Base-by-base conservation (phyloP, 1,284 basidiomycete species). In the Irpex sp. region DNA sequence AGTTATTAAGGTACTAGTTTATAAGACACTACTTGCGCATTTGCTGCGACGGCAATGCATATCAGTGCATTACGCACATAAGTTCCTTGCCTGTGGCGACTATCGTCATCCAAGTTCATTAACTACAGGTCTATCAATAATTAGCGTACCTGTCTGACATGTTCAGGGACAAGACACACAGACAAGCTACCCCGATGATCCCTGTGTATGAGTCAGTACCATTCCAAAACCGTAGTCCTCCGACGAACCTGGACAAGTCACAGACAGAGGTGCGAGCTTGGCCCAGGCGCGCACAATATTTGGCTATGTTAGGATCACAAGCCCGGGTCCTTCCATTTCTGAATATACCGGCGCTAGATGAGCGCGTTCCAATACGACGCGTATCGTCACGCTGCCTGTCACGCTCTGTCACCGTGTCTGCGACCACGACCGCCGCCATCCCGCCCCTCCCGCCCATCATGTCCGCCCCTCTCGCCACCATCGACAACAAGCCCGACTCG, bases 21-120 rank as follows among this genome's bases (percentile, higher is more conserved):
- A n/a, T 31, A 26, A 4, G 63, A 1, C 15, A 63, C 64, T 33
- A 76, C 85, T 50, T 69, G 90, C 89, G 85, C 87, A 74, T 90
- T 90, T 11, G 81, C 78, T 51, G 76, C 82, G 36, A 89, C 84
- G 5, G 85, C 85, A 59, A 80, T 71, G 69, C 84, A 88, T 63
- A 79, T 55, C 31, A 55, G 31, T n/a, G 31, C 53, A 55, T 55
- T 55, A 13, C 53, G 53, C 11, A 35, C 31, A 36, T 55, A 36
- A 5, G 53, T 36, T 21, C 17, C 35, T 21, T 31, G 31, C 31
- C 53, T 55, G 3, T 55, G 49, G 49, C 13, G 0, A 51, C 17
- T 15, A 17, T 17, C 17, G 21, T 9, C 8, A 17, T 26, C 17
- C 49, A 17, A 9, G 17, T 15, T 51, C 49, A 26, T 26, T 9